Evolutionary conservation across 768 basidiomycete species (phyloP), one percentile per base, ranked within the genome.

Genomic region (Leucosporidium creatinivorum): DNA sequence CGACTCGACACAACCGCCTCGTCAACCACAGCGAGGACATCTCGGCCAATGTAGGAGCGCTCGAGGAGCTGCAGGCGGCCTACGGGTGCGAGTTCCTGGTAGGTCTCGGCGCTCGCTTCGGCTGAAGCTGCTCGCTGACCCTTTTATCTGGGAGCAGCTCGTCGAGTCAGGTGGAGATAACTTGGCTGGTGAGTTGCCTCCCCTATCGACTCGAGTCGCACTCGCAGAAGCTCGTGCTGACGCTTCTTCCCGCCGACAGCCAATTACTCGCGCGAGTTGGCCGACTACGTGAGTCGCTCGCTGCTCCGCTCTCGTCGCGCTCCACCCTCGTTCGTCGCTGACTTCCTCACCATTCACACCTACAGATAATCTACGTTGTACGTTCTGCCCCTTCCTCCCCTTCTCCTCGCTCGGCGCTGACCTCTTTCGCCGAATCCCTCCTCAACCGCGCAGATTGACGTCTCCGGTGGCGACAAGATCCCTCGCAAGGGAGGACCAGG

Each of bases 141-240:
- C 39, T 44, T 44, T 13, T 7, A 9, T 15, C 39, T 6, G 13
- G 2, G 3, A 44, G 15, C 13, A 44, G 39, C 39, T 44, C 39
- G 93, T 98, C 8, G 94, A 98, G 79, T 91, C 89, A 72, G 94
- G 94, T 47, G 94, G 94, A 13, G 94, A 98, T 77, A 98, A 98
- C 76, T 82, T 98, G 13, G 93, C 94, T 30, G 80, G 79, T 78
- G 67, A 63, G 78, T n/a, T n/a, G n/a, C n/a, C n/a, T n/a, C n/a
- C n/a, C n/a, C n/a, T n/a, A n/a, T n/a, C n/a, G n/a, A n/a, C n/a
- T n/a, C n/a, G n/a, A n/a, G n/a, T n/a, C n/a, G n/a, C n/a, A n/a
- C n/a, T n/a, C n/a, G n/a, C n/a, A n/a, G n/a, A n/a, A n/a, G n/a
- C n/a, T n/a, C n/a, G 17, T 25, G 58, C 39, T 59, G 44, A 47